Base-by-base conservation (phyloP, 768 basidiomycete species). In the Trametes sanguinea region DNA sequence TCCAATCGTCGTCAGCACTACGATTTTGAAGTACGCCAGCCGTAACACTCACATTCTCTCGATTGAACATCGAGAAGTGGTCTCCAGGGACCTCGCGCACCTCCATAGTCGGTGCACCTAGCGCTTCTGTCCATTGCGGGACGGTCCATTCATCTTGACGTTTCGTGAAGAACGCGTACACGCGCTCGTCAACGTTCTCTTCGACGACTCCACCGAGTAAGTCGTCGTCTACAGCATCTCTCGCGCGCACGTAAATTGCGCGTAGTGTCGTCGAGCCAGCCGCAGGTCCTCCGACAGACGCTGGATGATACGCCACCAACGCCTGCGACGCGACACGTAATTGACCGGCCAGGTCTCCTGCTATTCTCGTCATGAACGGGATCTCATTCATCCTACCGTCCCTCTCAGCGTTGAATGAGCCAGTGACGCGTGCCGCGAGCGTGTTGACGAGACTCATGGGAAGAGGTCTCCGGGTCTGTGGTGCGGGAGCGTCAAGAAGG, bases 401-500 rank as follows among this genome's bases (percentile, higher is more conserved):
- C 42, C 13, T 43, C 42, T 6, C 5, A 8, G 30, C 22, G 27
- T 33, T 13, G 33, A 11, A 0, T 2, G 37, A 7, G 2, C 27
- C 40, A 14, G 16, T 30, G 10, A 42, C 0, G 50, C 54, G 35
- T 29, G 2, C 8, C 29, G 81, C 70, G 29, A 53, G 53, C 2
- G 75, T 71, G n/a, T 83, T 75, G 58, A 92, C 78, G 35, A 89
- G 64, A 0, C 76, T 43, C 40, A 80, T 76, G 6, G 88, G 79
- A 37, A 91, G 77, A 6, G 83, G 78, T 2, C 79, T 76, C 6
- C 80, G 78, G n/a, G 77, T 73, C 8, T 77, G 68, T 0, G 90
- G 89, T 59, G 78, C 75, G 0, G 90, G 88, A 0, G 87, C 78
- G 69, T 91, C 90, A 65, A 92, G 85, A 61, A 90, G 75, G 8